Conservation (phyloP, 352 stramenopile species). For the Stramenopiles sp. region DNA sequence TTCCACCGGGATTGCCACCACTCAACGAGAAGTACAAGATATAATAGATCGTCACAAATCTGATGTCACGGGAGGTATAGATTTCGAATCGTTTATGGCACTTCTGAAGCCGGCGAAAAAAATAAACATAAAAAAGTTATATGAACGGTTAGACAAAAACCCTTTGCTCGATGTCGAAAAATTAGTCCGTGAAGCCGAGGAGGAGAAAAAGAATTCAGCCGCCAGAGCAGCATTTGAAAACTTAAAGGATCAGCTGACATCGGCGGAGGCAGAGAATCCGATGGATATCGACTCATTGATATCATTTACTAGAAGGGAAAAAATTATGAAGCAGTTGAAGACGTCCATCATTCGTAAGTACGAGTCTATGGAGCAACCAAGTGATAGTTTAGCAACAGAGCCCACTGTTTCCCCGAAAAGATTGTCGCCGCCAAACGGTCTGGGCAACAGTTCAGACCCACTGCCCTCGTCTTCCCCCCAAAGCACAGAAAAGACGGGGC, state of each 20-base stretch:
- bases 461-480: neutral
- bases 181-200: neutral
- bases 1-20: conserved; percentile 45
- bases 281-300: conserved; percentile 5
- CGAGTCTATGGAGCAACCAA: too few relatives aligned
- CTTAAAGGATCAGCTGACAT: neutral
- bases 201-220: conserved; percentile 9
- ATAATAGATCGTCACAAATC: conserved; percentile 8
- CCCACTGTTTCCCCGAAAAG: neutral
- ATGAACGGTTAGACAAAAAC: neutral
- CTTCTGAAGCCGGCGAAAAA: neutral
- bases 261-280: neutral
- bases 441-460: neutral
- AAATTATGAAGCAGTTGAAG: conserved; percentile 9
- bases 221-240: conserved; percentile 8
- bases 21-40: conserved; percentile 11
- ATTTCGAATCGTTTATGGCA: conserved; percentile 8
- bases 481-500: neutral
- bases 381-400: too few relatives aligned
- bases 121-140: neutral
- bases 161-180: conserved; percentile 6
- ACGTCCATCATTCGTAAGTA: neutral
- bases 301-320: neutral
- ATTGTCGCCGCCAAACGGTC: neutral
- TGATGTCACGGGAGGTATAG: conserved; percentile 3